These are phyloP conservation scores for Thyridium curvatum DNA, from an alignment of 2,329 filamentous ascomycete genomes.

Conservation along the genomic window DNA sequence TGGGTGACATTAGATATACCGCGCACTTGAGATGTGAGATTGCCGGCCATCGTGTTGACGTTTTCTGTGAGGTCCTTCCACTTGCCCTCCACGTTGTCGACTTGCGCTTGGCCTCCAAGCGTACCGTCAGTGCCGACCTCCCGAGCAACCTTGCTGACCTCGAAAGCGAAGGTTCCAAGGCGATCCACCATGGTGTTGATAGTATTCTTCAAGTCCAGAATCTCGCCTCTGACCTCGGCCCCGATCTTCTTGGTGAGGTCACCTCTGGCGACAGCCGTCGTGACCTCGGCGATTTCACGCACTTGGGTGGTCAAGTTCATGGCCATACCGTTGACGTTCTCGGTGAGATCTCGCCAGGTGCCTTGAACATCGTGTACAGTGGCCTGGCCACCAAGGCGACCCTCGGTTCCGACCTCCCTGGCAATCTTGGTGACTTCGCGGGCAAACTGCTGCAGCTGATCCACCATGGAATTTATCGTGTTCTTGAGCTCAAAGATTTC, in stretches of 20 bases:
- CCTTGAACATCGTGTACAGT: slow-evolving; percentile 95
- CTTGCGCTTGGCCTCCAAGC: slow-evolving; percentile 85
- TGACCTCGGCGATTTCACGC: slow-evolving; percentile 94
- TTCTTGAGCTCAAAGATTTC: slow-evolving; percentile 94
- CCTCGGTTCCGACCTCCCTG: slow-evolving; percentile 93
- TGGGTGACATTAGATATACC: slow-evolving; percentile 93
- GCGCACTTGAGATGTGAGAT: slow-evolving; percentile 68
- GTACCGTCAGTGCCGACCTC: slow-evolving; percentile 96
- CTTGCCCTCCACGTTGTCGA: slow-evolving; percentile 93
- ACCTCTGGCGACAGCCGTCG: slow-evolving; percentile 87
- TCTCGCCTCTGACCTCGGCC: slow-evolving; percentile 89
- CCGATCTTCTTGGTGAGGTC: slow-evolving; percentile 95
- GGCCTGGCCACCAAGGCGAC: slow-evolving; percentile 87
- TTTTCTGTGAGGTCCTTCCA: slow-evolving; percentile 96
- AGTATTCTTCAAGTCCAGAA: slow-evolving; percentile 89
- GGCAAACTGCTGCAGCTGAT: slow-evolving; percentile 93
- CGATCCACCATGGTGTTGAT: slow-evolving; percentile 99
- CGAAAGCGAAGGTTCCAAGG: slow-evolving; percentile 89
- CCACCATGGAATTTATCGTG: slow-evolving; percentile 99
- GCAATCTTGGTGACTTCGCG: slow-evolving; percentile 96
- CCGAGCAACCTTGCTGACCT: slow-evolving; percentile 90
- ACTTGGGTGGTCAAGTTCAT: slow-evolving; percentile 98
- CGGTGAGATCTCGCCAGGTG: slow-evolving; percentile 93
- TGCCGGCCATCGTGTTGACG: slow-evolving; percentile 70
- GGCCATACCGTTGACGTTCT: slow-evolving; percentile 97